phyloP scores from a whole-genome alignment of 345 rosid species.

The Salix purpurea region DNA sequence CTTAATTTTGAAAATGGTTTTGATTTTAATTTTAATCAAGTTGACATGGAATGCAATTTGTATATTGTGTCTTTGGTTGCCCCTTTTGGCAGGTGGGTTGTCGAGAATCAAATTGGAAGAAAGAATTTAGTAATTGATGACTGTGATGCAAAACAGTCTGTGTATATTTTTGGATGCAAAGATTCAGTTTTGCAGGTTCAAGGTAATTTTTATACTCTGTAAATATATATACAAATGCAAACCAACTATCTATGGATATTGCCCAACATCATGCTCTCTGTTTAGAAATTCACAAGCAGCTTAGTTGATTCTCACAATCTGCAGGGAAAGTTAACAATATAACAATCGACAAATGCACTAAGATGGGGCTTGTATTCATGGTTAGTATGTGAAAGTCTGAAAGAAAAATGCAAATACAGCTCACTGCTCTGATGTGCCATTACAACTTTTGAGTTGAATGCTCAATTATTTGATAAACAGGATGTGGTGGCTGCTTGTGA shows the following conservation, averaged over 20 bases:
- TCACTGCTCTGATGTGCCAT: neutral
- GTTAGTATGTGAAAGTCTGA: conserved; percentile 41
- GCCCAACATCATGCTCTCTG: neutral
- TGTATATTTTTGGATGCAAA: conserved; percentile 91
- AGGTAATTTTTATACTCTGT: conserved; percentile 35
- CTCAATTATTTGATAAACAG: conserved; percentile 34
- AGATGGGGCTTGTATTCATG: conserved; percentile 82
- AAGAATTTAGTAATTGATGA: conserved; percentile 82
- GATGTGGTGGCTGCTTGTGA: conserved; percentile 99
- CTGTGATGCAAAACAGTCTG: conserved; percentile 90
- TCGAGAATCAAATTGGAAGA: conserved; percentile 90
- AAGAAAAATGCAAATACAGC: neutral
- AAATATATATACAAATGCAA: neutral
- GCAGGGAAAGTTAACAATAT: conserved; percentile 97
- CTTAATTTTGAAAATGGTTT: neutral
- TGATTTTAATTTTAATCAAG: conserved; percentile 2
- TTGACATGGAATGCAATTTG: conserved; percentile 9
- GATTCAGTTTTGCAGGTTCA: conserved; percentile 92
- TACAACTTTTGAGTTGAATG: neutral
- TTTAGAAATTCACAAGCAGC: conserved; percentile 10
- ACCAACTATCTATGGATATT: neutral
- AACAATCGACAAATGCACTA: conserved; percentile 90
- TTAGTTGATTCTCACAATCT: conserved; percentile 21
- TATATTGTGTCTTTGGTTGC: conserved; percentile 10
- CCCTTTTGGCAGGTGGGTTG: conserved; percentile 70